Percentiles rank a stretch among this genome's conserved stretches.
Evolutionary conservation across 2,329 filamentous ascomycete species (phyloP).

Genomic region (Pochonia chlamydosporia): DNA sequence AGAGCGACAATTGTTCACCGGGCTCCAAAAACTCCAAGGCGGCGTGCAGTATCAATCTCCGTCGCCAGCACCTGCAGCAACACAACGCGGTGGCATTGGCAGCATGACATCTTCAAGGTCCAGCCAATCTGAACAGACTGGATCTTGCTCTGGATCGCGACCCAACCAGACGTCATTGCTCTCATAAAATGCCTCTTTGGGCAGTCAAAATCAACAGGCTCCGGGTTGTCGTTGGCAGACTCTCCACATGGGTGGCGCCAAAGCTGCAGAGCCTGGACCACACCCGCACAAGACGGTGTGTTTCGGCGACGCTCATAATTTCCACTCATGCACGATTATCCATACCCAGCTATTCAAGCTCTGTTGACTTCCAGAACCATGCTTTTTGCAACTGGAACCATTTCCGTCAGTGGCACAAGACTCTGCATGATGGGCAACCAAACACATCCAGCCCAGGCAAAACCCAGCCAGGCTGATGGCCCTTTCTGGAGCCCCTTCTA

Average conservation of each 20-base stretch:
- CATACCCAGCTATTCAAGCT: background rate
- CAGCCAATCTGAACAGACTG: too few relatives aligned
- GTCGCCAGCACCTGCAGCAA: too few relatives aligned
- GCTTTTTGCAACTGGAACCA: background rate
- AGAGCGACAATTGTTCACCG: too few relatives aligned
- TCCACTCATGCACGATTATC: conserved; percentile 3
- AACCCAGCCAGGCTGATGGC: too few relatives aligned
- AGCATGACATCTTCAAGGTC: too few relatives aligned
- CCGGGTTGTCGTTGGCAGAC: background rate
- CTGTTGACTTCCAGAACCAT: background rate
- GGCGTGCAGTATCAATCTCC: too few relatives aligned
- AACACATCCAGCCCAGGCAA: too few relatives aligned
- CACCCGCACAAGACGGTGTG: background rate
- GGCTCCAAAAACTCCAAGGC: too few relatives aligned
- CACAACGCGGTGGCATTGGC: too few relatives aligned
- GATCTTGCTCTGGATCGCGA: too few relatives aligned
- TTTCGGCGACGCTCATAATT: conserved; percentile 12
- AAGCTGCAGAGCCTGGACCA: background rate
- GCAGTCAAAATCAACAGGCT: background rate
- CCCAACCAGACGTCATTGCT: too few relatives aligned
- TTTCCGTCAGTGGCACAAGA: background rate
- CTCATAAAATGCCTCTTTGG: background rate
- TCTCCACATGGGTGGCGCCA: background rate
- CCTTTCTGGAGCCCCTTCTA: background rate
- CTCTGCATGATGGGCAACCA: too few relatives aligned